Evolutionary conservation across 2,329 filamentous ascomycete genomes (phyloP).

Genomic region (Epichloe gansuensis): DNA sequence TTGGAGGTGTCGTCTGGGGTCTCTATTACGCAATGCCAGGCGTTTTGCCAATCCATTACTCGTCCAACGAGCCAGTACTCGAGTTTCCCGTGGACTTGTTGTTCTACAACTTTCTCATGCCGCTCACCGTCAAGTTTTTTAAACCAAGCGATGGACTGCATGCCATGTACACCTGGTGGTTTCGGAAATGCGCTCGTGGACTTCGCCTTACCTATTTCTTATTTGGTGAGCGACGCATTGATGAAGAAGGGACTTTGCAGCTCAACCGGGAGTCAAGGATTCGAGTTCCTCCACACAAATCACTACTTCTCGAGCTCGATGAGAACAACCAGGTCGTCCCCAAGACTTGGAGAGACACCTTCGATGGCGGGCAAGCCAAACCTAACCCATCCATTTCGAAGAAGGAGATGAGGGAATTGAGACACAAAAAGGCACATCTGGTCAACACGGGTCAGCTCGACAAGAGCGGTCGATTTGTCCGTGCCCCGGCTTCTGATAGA

Average conservation of each 20-base stretch:
- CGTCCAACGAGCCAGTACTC: conserved; percentile 79
- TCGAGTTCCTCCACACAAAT: conserved; percentile 25
- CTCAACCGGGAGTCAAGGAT: conserved; percentile 25
- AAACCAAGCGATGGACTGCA: conserved; percentile 77
- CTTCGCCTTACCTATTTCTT: conserved; percentile 85
- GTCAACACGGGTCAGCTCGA: conserved; percentile 42
- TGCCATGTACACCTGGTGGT: conserved; percentile 91
- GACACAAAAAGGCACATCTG: conserved; percentile 31
- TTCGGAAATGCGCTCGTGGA: conserved; percentile 68
- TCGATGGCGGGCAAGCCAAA: conserved; percentile 36
- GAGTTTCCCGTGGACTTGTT: conserved; percentile 91
- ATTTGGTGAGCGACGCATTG: conserved; percentile 67
- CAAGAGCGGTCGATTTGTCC: conserved; percentile 70
- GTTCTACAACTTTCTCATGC: conserved; percentile 95
- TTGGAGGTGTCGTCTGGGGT: conserved; percentile 95
- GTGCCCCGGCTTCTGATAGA: conserved; percentile 88
- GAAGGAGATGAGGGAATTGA: conserved; percentile 24
- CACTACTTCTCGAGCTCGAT: conserved; percentile 35
- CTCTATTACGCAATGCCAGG: conserved; percentile 53
- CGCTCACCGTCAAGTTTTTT: conserved; percentile 70
- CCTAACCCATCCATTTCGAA: conserved; percentile 24
- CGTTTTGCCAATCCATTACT: conserved; percentile 86
- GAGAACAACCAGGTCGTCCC: conserved; percentile 30
- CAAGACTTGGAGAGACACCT: conserved; percentile 46
- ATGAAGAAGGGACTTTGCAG: conserved; percentile 66